Conservation (phyloP, 2,329 filamentous ascomycete species). For the Geosmithia morbida region DNA sequence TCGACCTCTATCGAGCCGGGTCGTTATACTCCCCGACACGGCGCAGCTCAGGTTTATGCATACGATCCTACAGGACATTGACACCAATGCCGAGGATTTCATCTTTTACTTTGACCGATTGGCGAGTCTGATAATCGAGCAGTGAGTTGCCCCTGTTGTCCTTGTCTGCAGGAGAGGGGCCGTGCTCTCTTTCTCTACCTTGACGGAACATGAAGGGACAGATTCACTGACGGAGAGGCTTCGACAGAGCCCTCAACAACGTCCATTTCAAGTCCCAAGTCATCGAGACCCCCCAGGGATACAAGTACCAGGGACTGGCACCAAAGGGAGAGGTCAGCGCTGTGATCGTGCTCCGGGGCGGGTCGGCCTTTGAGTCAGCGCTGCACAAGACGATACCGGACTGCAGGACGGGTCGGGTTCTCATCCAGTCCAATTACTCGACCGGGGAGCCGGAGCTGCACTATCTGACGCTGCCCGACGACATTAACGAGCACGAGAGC, state of each 20-base stretch:
- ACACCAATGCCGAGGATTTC: constrained; percentile 74
- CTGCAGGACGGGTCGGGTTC: constrained; percentile 72
- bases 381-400: constrained; percentile 85
- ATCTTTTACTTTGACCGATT: constrained; percentile 95
- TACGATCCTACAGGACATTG: constrained; percentile 73
- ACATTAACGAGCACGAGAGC: constrained; percentile 60
- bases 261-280: constrained; percentile 49
- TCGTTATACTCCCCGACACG: constrained; percentile 60
- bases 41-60: constrained; percentile 78
- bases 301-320: constrained; percentile 56
- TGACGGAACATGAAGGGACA: neutral
- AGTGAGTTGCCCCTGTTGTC: constrained; percentile 27
- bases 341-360: constrained; percentile 77
- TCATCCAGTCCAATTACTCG: constrained; percentile 78
- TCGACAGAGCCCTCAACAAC: constrained; percentile 56
- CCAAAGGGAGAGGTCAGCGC: constrained; percentile 66
- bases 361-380: constrained; percentile 76
- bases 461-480: constrained; percentile 65
- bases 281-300: constrained; percentile 57
- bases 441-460: constrained; percentile 89
- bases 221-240: neutral
- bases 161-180: neutral
- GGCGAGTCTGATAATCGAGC: constrained; percentile 70
- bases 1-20: constrained; percentile 58
- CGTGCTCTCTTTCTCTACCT: neutral